Evolutionary conservation across 192 early-diverging fungal genomes (phyloP).

Genomic region (Linderina pennispora): DNA sequence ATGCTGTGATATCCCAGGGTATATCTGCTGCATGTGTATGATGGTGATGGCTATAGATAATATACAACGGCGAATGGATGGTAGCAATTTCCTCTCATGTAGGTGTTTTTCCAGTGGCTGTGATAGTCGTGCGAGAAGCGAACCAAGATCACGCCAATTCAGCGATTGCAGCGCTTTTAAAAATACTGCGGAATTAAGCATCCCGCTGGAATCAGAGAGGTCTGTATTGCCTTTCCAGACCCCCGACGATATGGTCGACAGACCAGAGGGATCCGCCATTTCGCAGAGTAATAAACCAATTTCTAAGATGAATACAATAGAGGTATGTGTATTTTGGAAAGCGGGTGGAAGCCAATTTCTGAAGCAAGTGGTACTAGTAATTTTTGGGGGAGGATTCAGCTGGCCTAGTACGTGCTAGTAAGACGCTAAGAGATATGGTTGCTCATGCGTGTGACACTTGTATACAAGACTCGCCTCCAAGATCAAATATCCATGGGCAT

Average conservation of each 20-base stretch:
- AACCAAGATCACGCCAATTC: constrained; percentile 27
- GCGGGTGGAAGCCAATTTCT: too few species aligned
- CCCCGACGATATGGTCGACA: constrained; percentile 7
- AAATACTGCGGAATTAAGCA: constrained; percentile 8
- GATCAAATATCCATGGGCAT: too few species aligned
- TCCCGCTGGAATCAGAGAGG: constrained; percentile 4
- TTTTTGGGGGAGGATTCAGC: too few species aligned
- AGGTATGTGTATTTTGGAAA: too few species aligned
- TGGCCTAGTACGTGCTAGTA: too few species aligned
- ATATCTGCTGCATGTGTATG: constrained; percentile 16
- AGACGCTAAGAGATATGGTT: too few species aligned
- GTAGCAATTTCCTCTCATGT: background rate
- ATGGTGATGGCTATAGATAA: constrained; percentile 11
- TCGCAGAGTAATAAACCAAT: too few species aligned
- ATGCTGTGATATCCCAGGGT: background rate
- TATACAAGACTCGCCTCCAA: too few species aligned
- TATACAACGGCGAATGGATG: constrained; percentile 2
- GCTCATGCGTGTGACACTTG: too few species aligned
- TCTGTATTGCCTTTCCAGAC: constrained; percentile 19
- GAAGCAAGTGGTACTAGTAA: too few species aligned
- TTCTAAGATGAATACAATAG: too few species aligned
- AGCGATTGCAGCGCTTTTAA: constrained; percentile 4
- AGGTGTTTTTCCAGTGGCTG: constrained; percentile 2
- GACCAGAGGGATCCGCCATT: background rate
- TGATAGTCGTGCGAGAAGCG: constrained; percentile 16